Evolutionary conservation across 371 early-diverging fungal species (phyloP).

Genomic region (Mucor piriformis): DNA sequence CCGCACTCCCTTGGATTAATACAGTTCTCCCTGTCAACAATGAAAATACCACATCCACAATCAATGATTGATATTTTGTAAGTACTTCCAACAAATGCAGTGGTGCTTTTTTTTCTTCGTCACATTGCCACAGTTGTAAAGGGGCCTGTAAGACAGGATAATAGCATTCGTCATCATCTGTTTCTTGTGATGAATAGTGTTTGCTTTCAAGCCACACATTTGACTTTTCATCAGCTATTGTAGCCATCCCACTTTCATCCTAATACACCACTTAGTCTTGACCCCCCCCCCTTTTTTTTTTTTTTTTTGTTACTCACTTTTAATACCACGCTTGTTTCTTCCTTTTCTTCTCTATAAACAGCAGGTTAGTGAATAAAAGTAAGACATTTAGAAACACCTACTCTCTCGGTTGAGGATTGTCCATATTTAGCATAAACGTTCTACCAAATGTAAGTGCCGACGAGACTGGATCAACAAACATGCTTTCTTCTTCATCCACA

Average conservation of each 20-base stretch:
- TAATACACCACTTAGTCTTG: not conserved
- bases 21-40: constrained; percentile 47
- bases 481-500: constrained; percentile 32
- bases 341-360: constrained; percentile 4
- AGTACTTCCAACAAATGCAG: constrained; percentile 11
- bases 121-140: constrained; percentile 20
- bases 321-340: not conserved
- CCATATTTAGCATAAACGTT: constrained; percentile 42
- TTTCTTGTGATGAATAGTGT: not conserved
- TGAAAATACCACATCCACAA: constrained; percentile 42
- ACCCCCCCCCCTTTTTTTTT: too few relatives aligned
- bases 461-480: constrained; percentile 29
- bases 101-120: not conserved
- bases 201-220: not conserved
- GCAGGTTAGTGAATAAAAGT: not conserved
- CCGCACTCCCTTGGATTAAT: constrained; percentile 32
- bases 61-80: constrained; percentile 20
- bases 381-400: not conserved
- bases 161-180: constrained; percentile 3
- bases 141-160: constrained; percentile 14
- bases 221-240: not conserved
- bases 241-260: not conserved
- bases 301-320: not conserved
- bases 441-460: constrained; percentile 38
- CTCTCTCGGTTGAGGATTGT: constrained; percentile 39